Conservation (phyloP, 441 rosid genomes). For the Daphne laureola region DNA sequence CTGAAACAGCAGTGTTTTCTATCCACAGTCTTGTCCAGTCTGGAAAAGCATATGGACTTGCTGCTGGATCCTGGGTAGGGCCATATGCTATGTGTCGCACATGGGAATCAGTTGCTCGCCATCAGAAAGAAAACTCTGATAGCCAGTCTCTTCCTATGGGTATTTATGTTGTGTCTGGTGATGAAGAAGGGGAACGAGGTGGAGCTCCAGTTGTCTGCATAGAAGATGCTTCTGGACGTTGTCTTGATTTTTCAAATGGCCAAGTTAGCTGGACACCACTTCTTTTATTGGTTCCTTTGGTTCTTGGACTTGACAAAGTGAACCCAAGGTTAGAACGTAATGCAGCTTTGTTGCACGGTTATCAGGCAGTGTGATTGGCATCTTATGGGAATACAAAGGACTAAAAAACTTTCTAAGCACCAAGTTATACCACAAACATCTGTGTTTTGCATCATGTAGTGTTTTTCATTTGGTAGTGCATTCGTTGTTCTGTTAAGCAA, state of each 20-base stretch:
- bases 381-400: not conserved
- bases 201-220: slow-evolving; percentile 87
- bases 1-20: slow-evolving; percentile 61
- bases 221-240: slow-evolving; percentile 69
- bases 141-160: slow-evolving; percentile 65
- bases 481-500: too few relatives aligned
- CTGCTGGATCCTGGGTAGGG: slow-evolving; percentile 97
- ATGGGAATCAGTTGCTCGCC: slow-evolving; percentile 65
- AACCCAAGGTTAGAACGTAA: slow-evolving; percentile 62
- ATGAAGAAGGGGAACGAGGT: slow-evolving; percentile 89
- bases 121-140: slow-evolving; percentile 35
- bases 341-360: not conserved
- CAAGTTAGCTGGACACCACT: slow-evolving; percentile 64
- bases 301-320: slow-evolving; percentile 85
- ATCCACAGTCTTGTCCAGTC: slow-evolving; percentile 78
- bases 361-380: not conserved
- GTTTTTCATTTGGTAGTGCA: too few relatives aligned
- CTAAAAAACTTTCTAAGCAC: too few relatives aligned
- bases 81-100: slow-evolving; percentile 91
- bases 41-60: slow-evolving; percentile 78
- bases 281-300: slow-evolving; percentile 88
- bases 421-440: too few relatives aligned
- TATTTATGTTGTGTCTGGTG: slow-evolving; percentile 79
- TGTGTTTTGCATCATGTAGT: too few relatives aligned
- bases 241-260: slow-evolving; percentile 63